Base-by-base conservation (phyloP, 2,329 filamentous ascomycete genomes). In the Xylariales sp. region DNA sequence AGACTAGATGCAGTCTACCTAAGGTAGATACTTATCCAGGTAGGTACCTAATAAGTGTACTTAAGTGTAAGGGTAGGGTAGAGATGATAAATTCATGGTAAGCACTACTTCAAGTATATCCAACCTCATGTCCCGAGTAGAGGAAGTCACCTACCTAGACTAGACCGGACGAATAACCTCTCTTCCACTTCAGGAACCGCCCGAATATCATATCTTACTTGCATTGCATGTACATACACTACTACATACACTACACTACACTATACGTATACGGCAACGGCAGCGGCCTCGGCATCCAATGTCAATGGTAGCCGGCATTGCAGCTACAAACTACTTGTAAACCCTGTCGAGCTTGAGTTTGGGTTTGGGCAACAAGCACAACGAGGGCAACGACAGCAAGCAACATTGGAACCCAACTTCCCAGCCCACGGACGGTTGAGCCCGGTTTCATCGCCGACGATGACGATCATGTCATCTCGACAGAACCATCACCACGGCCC, bases 381-480 rank as follows among this genome's bases (percentile, higher is more conserved):
- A 50, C 34, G 12, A 18, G 54, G 39, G 39, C 39, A 41, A 56
- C 18, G 8, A 5, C 39, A 23, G 39, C 39, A 56, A 46, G 18
- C 18, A 49, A 28, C 50, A 43, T 49, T 48, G 32, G 39, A 55
- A 43, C 48, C 62, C 46, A 50, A 53, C 36, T 32, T 28, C n/a
- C 59, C 48, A 53, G 30, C 14, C 32, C 14, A 41, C 39, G 14
- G 36, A 3, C 36, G 12, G 23, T 23, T 23, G 23, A 23, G 2
- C 39, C 39, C n/a, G 46, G 39, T 45, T 46, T 68, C 49, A 52
- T 62, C 57, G 59, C 62, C 46, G 65, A 45, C 58, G 57, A 70
- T 63, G 68, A 65, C 54, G 59, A 56, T 57, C 45, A 59, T 12
- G 5, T 32, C 30, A n/a, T 9, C 54, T 56, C 54, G 23, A 46